phyloP scores from a whole-genome alignment of 495 filamentous ascomycete genomes.

The Penicillium cinerascens region DNA sequence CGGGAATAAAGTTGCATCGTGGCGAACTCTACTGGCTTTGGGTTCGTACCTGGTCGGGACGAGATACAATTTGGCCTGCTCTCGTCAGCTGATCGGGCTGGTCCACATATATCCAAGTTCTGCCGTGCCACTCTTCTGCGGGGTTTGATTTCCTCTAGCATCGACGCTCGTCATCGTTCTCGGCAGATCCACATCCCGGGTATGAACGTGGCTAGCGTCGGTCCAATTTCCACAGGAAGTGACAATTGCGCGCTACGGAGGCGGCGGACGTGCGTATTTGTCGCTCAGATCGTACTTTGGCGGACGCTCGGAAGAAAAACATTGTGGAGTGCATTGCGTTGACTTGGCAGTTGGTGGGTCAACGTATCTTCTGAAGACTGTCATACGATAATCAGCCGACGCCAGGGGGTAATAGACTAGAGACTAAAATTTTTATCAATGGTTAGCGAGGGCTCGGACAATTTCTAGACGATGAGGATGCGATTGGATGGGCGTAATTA shows the following conservation, averaged over 20 bases:
- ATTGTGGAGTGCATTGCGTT: background rate
- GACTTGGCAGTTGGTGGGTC: background rate
- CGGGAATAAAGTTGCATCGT: background rate
- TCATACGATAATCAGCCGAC: constrained; percentile 10
- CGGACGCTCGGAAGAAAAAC: background rate
- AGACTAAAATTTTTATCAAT: background rate
- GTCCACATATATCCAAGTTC: background rate
- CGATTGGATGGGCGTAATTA: background rate
- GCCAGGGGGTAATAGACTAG: background rate
- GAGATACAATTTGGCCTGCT: background rate
- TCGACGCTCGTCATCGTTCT: background rate
- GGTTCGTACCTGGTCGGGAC: background rate
- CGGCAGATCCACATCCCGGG: background rate
- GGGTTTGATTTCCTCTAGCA: background rate
- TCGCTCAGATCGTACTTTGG: background rate
- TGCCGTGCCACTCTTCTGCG: background rate
- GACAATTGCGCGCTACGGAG: background rate
- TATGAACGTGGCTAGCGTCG: background rate
- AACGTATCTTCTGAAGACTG: background rate
- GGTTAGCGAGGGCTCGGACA: background rate
- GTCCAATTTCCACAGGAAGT: background rate
- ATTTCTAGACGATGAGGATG: background rate
- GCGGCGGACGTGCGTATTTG: background rate
- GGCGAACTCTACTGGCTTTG: background rate
- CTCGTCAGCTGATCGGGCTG: background rate